Percentiles rank a stretch among this genome's conserved stretches.
phyloP scores from a whole-genome alignment of 2,329 filamentous ascomycete species.

The Incumbomyces delicatus region DNA sequence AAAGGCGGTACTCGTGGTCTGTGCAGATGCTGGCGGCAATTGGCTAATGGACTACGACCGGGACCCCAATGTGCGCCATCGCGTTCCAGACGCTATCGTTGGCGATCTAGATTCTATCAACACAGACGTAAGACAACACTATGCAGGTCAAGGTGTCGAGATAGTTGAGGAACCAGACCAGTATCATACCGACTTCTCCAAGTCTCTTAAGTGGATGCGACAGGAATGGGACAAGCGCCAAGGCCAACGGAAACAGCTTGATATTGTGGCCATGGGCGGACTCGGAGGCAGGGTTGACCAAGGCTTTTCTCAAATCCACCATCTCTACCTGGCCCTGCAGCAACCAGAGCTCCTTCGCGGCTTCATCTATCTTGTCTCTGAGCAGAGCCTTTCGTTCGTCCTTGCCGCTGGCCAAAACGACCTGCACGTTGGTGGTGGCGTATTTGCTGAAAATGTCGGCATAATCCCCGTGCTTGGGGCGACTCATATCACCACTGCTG shows the following conservation, averaged over 20 bases:
- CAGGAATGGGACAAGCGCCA: constrained; percentile 8
- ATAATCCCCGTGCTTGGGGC: constrained; percentile 76
- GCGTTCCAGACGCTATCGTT: constrained; percentile 62
- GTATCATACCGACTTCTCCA: constrained; percentile 83
- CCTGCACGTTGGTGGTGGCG: constrained; percentile 50
- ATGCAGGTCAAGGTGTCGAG: constrained; percentile 48
- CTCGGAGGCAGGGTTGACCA: constrained; percentile 89
- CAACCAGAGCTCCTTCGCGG: constrained; percentile 38
- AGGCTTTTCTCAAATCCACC: constrained; percentile 77
- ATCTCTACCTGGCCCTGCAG: constrained; percentile 53
- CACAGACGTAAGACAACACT: constrained; percentile 54
- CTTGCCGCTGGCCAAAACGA: constrained; percentile 59
- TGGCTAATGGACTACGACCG: constrained; percentile 45
- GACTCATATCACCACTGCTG: constrained; percentile 65
- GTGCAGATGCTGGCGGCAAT: constrained; percentile 88
- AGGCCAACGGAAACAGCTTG: constrained; percentile 26
- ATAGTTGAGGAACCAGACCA: constrained; percentile 69
- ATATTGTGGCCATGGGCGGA: constrained; percentile 75
- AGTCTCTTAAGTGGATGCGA: constrained; percentile 56
- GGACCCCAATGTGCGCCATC: not conserved
- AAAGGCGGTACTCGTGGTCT: constrained; percentile 56
- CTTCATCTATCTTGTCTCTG: constrained; percentile 68
- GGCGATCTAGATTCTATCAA: constrained; percentile 84
- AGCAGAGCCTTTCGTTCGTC: constrained; percentile 71
- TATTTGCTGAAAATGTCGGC: constrained; percentile 69